These are phyloP conservation scores for Termitomyces sp. DNA, from an alignment of 768 basidiomycete species.

Conservation along the genomic window DNA sequence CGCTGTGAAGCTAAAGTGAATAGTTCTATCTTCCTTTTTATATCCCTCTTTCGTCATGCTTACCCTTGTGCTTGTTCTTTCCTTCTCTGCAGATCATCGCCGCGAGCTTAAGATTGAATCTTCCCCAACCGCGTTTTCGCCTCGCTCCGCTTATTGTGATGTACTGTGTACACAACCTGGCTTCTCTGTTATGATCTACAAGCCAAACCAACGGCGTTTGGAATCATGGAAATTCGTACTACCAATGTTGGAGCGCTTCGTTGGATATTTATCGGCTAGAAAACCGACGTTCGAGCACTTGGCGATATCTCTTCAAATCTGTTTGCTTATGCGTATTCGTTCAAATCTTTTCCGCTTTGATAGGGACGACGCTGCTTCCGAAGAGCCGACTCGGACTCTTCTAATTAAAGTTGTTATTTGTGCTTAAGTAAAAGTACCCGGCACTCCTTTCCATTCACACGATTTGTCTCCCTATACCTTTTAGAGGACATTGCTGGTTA, in stretches of 20 bases:
- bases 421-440: not conserved
- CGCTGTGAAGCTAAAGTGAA: constrained; percentile 15
- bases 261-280: not conserved
- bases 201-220: not conserved
- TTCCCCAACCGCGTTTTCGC: not conserved
- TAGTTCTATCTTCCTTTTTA: not conserved
- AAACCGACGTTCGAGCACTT: not conserved
- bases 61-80: not conserved
- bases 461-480: not conserved
- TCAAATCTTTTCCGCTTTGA: not conserved
- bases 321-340: not conserved
- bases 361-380: constrained; percentile 1
- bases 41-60: not conserved
- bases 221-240: not conserved
- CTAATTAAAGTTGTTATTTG: not conserved
- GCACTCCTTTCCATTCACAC: not conserved
- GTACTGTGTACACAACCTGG: not conserved
- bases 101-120: not conserved
- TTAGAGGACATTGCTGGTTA: not conserved
- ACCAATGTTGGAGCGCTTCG: not conserved
- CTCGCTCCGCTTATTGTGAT: too few relatives aligned
- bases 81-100: constrained; percentile 3
- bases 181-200: not conserved
- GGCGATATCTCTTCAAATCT: not conserved
- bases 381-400: not conserved